Base-by-base conservation (phyloP, 768 basidiomycete species). In the Cystobasidium ongulense region DNA sequence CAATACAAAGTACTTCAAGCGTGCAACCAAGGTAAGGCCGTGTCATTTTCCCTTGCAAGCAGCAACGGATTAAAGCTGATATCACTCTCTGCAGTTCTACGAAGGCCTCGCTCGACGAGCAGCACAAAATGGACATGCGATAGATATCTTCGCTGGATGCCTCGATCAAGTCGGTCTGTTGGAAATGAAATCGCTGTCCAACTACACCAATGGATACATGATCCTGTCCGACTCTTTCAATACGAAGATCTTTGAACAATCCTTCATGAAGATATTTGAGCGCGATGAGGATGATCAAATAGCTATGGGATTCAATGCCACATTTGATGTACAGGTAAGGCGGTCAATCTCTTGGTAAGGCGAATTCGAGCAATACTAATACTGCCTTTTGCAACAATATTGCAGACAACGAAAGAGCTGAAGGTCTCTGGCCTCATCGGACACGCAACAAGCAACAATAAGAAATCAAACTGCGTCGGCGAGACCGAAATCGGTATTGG, bases 401-500 rank as follows among this genome's bases (percentile, higher is more conserved):
- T 53, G 25, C 77, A 97, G 91, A 96, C 95, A 0, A 98, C 96
- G 35, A 99, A 98, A 84, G 96, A 99, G 80, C 86, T 99, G 76
- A 97, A 94, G 81, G 92, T 99, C 7, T 98, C 96, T 11, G 96
- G 96, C 33, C 86, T 99, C 57, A 99, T 98, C 77, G 94, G 94
- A 1, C 95, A 98, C 79, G 94, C 90, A 35, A 96, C 97, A 81
- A 97, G 94, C 25, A 91, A 92, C 18, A 94, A 90, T 76, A 99
- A 98, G 83, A 97, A 98, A 81, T 92, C 92, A 0, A 87, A 87
- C 0, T 96, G 91, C 79, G 96, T 99, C 21, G 96, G 95, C 74
- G 96, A 99, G 83, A 98, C 96, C 0, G 96, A 98, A 81, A 98
- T 99, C 74, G 96, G 96, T 80, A 95, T 99, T 75, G 95, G 94